Evolutionary conservation across 768 basidiomycete species (phyloP).

Genomic region (Omphalotus guepiniiformis): DNA sequence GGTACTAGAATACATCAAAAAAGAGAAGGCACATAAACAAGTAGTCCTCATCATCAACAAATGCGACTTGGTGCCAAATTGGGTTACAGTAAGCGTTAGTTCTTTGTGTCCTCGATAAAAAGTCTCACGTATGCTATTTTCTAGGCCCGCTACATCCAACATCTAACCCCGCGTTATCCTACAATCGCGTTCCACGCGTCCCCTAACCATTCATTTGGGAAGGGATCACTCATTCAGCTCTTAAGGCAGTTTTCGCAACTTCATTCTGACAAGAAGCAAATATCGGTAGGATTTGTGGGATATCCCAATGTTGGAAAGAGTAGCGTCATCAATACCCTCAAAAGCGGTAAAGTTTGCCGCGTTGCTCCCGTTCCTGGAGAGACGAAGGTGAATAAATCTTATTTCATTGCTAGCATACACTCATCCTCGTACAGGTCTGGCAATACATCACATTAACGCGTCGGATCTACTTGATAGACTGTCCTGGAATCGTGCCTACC

Average conservation of each 20-base stretch:
- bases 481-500: constrained; percentile 95
- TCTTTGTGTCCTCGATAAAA: neutral
- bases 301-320: constrained; percentile 99
- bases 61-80: constrained; percentile 96
- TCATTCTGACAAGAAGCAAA: constrained; percentile 99
- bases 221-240: constrained; percentile 95
- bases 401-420: constrained; percentile 1
- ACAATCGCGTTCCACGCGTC: constrained; percentile 99
- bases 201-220: constrained; percentile 98
- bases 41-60: constrained; percentile 97
- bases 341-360: constrained; percentile 94
- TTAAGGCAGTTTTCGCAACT: constrained; percentile 95
- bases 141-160: constrained; percentile 93
- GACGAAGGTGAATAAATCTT: constrained; percentile 61
- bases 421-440: constrained; percentile 66
- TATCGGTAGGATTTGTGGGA: constrained; percentile 95
- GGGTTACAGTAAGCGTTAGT: constrained; percentile 81
- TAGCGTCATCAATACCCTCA: constrained; percentile 96
- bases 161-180: constrained; percentile 90
- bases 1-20: constrained; percentile 87
- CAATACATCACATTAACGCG: constrained; percentile 98
- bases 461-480: constrained; percentile 98
- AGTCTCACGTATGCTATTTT: constrained; percentile 5
- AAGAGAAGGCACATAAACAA: constrained; percentile 98
- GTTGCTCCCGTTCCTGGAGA: constrained; percentile 98